Base-by-base conservation (phyloP, 495 filamentous ascomycete species). In the Aspergillus carlsbadensis region DNA sequence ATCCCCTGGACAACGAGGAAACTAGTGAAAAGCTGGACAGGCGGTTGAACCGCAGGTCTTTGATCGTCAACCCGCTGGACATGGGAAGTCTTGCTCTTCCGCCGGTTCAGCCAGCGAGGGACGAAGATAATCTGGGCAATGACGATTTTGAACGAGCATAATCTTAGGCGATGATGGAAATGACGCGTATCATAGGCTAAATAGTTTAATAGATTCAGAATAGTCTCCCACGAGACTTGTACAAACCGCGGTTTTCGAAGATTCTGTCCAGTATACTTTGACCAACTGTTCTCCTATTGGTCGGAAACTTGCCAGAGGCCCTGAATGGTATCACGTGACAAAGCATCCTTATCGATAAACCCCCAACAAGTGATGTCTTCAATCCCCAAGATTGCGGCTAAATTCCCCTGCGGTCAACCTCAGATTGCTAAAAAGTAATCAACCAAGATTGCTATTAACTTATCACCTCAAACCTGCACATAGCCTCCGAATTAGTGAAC, bases 11-110 rank as follows among this genome's bases (percentile, higher is more conserved):
- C 64, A 76, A 84, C 0, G 86, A 86, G 46, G 86, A 87, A 53
- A 86, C 82, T 43, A 87, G 81, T 57, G 85, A 89, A 42, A 72
- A 71, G 49, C 63, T 74, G 10, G 74, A 76, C 54, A 69, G 70
- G 52, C 73, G 71, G 36, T 70, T 62, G 45, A 68, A 78, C 55
- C 73, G 73, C 34, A 69, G 65, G 54, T 77, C 73, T 15, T 58
- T 77, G 34, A 68, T 76, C 29, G 67, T 64, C n/a, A 70, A 65
- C 43, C 67, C 74, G 45, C 52, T 76, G 47, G 75, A 77, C 37
- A 57, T 64, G 11, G 73, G 69, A 2, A 59, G 62, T 58, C 64
- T 75, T 35, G 68, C 54, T 54, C 62, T 74, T 40, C 67, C 57
- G 49, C 56, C 67, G 18, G 58, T 57, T 44, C 67, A 65, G 36